Base-by-base conservation (phyloP, 2,329 filamentous ascomycete genomes). In the Magnaporthiopsis poae region DNA sequence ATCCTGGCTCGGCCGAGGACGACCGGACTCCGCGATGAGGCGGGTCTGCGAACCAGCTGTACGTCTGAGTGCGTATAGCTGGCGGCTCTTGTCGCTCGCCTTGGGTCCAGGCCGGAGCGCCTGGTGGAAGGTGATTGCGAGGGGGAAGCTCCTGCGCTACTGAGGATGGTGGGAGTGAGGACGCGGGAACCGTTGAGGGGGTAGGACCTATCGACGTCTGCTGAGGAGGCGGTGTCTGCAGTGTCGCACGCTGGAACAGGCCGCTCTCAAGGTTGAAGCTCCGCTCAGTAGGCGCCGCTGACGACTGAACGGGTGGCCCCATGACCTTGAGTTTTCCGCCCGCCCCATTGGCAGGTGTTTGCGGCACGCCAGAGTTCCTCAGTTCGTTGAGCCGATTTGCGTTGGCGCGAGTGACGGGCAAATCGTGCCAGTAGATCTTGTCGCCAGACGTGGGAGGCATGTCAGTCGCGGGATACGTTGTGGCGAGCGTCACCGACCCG, bases 261-360 rank as follows among this genome's bases (percentile, higher is more conserved):
- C 61, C n/a, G 29, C 64, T 65, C 52, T 65, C 64, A 13, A 61
- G 36, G 60, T 65, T 65, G 64, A 61, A 65, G 36, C 64, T 65
- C 11, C 60, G 60, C 25, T 65, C 64, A 46, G 64, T 62, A n/a
- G 59, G 33, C 27, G 60, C 60, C 18, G 29, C 64, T 1, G 64
- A 65, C 9, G 64, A 61, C 35, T 52, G 59, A 46, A 33, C 63
- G 18, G 18, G 25, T 7, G 63, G 39, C 5, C 46, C 46, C 46
- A 56, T 21, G 9, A 9, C 9, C 46, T 25, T 56, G 46, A 56
- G 46, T 8, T n/a, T n/a, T 9, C 46, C n/a, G 46, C 46, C 46
- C 11, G n/a, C 46, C 46, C 46, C 46, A 9, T 56, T 56, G n/a
- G 46, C 21, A 56, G 63, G 63, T 4, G 63, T 64, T 21, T 64